Base-by-base conservation (phyloP, 371 early-diverging fungal species). In the Apophysomyces trapeziformis region DNA sequence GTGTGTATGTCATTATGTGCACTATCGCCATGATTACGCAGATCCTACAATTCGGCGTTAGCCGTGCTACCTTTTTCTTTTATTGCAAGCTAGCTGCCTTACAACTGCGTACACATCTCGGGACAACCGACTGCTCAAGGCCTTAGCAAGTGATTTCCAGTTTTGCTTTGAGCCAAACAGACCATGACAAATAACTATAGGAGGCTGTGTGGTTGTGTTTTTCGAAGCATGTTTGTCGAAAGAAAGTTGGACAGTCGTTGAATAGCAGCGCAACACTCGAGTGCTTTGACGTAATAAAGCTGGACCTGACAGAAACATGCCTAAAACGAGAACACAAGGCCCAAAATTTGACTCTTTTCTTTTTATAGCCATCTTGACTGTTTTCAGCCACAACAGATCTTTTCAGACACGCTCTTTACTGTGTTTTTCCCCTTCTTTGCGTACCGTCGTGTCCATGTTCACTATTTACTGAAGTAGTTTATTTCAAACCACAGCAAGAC, bases 101-200 rank as follows among this genome's bases (percentile, higher is more conserved):
- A 80, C 85, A 56, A 95, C 67, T 0, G 93, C 77, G 57, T 88
- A 87, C 2, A 95, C 88, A 37, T 82, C 77, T 7, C 89, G 82
- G 21, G 71, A 74, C 11, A 93, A 76, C 3, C 85, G 80, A 16
- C 75, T 74, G 14, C 89, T 74, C 58, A 96, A 79, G 32, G 89
- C 80, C 67, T 92, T 92, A 56, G 90, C 85, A n/a, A 97, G 83
- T 5, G 94, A 89, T 38, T 86, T 78, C 96, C 96, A 96, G 77
- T 96, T 96, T 67, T 96, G 95, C 75, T 97, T 96, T 1, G 93
- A 93, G 5, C 98, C 98, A 75, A 96, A 95, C 26, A 98, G 82
- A 32, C 98, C 97, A 75, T 96, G 98, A 56, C 95, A 82, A 7
- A 72, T 58, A 38, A 68, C 43, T 26, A 72, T 54, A 0, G 72